Evolutionary conservation across 192 early-diverging fungal species (phyloP), one percentile per base, ranked within the genome.

Genomic region (Coemansia reversa): DNA sequence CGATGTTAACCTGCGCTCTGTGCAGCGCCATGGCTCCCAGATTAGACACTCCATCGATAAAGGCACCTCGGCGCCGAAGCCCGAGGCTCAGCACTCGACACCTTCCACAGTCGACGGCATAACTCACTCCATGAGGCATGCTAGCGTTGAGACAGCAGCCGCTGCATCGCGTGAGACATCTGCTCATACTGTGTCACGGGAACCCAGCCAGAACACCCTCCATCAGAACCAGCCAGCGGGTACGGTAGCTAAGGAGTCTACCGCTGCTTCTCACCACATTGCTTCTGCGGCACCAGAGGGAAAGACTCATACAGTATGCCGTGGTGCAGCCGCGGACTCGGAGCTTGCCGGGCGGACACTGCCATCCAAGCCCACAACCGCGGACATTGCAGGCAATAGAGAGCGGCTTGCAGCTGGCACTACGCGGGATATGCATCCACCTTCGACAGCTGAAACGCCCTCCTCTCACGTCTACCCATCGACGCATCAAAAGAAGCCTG

Each of bases 191-290:
- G 56, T 79, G 35, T 79, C 76, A 49, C 70, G 76, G 24, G 76
- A 79, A 56, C 76, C 76, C 2, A 79, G 76, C 51, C 70, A 74
- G 47, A 59, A 69, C 66, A 79, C 76, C 0, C 67, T 79, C 5
- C 71, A 67, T 58, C 67, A 61, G 24, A 70, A 51, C 67, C 65
- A 60, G 61, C 60, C 74, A 62, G 60, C 59, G 54, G 60, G 32
- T 33, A 52, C 63, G 16, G 60, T 58, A 27, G 59, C 51, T 24
- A 29, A 27, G 60, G 42, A 23, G 63, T n/a, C 20, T 18, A 47
- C 9, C 35, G 49, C 24, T 42, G 27, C 23, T 6, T 8, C 57
- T 4, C 5, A 22, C 30, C 35, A 22, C 29, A 19, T 23, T 42
- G 32, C 33, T 7, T 5, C 33, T 1, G 33, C 33, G 2, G 6